Base-by-base conservation (phyloP, 805 yeast genomes). In the Ogataea henricii region DNA sequence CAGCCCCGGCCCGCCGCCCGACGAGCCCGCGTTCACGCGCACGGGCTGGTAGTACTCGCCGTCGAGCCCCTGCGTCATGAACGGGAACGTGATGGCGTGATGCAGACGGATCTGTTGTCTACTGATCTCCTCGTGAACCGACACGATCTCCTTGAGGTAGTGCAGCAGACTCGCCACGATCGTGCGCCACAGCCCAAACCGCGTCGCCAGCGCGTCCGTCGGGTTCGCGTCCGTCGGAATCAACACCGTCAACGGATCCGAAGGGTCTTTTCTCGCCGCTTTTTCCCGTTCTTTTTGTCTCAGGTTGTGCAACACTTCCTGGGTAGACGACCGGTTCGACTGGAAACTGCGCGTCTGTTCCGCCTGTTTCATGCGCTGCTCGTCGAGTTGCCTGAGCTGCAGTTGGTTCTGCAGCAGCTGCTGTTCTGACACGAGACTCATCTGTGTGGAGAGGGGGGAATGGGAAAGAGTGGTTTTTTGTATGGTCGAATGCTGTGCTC, bases 171-270 rank as follows among this genome's bases (percentile, higher is more conserved):
- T 85, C 52, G 83, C 81, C 48, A 90, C 82, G 46, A 91, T 81
- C 34, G 79, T 76, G 49, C 96, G 74, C 97, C 97, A 92, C 2
- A 95, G 85, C 42, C 83, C 77, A 65, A 92, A 91, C 53, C 98
- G 74, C 23, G 80, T 76, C 2, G 96, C 94, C 50, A 92, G 72
- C 6, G 87, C 79, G 48, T 91, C 97, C 1, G 97, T 90, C 9
- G 98, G 98, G 56, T 81, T 81, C 3, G 86, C 81, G 36, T 70
- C 66, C 6, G 79, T 73, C 5, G 90, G 90, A 33, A 85, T 70
- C 27, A 70, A 63, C 7, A 77, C 68, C 1, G 66, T 60, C 22
- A 78, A 62, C 1, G 85, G 84, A 42, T 78, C 77, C 9, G 77
- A 59, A 10, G 78, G 76, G 51, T 78, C 81, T 34, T 58, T 62